phyloP scores from a whole-genome alignment of 2,329 filamentous ascomycete genomes.

The Penicillium sumatraense region DNA sequence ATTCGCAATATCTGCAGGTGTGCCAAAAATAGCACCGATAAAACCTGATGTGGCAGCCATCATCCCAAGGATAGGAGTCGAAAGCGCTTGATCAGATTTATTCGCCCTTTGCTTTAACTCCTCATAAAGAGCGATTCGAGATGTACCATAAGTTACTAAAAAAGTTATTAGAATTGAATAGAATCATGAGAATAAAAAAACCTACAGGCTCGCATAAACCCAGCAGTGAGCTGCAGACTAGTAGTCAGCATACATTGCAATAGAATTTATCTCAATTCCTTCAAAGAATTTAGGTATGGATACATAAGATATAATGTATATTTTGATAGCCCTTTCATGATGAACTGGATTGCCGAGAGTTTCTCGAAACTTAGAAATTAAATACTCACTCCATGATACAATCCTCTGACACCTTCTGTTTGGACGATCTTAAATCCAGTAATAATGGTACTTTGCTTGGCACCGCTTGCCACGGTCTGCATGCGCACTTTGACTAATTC shows the following conservation, averaged over 20 bases:
- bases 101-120: constrained; percentile 21
- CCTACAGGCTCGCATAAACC: constrained; percentile 27
- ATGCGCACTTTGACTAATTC: constrained; percentile 29
- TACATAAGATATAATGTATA: too few relatives aligned
- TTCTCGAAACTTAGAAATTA: too few relatives aligned
- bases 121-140: constrained; percentile 32
- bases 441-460: constrained; percentile 15
- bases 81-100: constrained; percentile 9
- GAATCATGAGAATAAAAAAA: not conserved
- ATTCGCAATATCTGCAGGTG: constrained; percentile 30
- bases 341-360: too few relatives aligned
- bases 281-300: not conserved
- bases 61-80: constrained; percentile 15
- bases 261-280: not conserved
- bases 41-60: constrained; percentile 26
- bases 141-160: constrained; percentile 31
- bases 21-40: constrained; percentile 28
- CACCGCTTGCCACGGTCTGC: constrained; percentile 22
- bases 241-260: not conserved
- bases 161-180: not conserved
- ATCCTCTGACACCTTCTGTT: constrained; percentile 18
- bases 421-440: constrained; percentile 24
- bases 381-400: constrained; percentile 27
- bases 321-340: too few relatives aligned
- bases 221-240: constrained; percentile 26